Evolutionary conservation across 164 flowering plant genomes (phyloP).

Genomic region (Vitis rupestris): DNA sequence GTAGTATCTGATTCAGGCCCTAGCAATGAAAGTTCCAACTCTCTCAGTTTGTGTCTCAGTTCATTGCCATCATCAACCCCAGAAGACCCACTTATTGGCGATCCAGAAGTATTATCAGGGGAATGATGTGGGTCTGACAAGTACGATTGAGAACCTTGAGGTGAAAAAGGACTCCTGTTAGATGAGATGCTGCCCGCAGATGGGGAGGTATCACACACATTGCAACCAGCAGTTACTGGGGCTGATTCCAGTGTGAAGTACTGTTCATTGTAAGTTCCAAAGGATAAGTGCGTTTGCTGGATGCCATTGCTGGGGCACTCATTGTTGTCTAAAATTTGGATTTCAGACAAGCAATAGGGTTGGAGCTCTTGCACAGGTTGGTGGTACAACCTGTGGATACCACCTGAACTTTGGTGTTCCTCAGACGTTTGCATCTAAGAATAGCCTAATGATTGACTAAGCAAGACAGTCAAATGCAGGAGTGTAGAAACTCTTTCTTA

Average conservation of each 20-base stretch:
- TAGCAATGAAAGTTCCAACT: conserved; percentile 31
- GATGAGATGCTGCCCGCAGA: conserved; percentile 42
- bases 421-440: conserved; percentile 53
- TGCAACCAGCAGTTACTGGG: conserved; percentile 21
- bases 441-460: background rate
- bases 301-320: conserved; percentile 11
- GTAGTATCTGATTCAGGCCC: conserved; percentile 40
- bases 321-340: conserved; percentile 36
- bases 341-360: conserved; percentile 22
- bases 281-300: conserved; percentile 30
- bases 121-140: conserved; percentile 46
- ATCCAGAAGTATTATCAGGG: conserved; percentile 42
- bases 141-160: conserved; percentile 51
- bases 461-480: background rate
- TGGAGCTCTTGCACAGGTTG: conserved; percentile 35
- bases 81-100: conserved; percentile 53
- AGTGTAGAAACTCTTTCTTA: no score
- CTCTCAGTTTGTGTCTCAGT: conserved; percentile 32
- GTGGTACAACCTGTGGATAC: conserved; percentile 28
- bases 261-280: conserved; percentile 25
- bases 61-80: conserved; percentile 31
- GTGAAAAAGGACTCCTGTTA: conserved; percentile 40
- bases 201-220: conserved; percentile 43
- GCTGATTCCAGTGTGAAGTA: conserved; percentile 55
- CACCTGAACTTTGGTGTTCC: conserved; percentile 24